These are phyloP conservation scores for Hamamelis virginiana DNA, from an alignment of 164 flowering plant species.

Conservation along the genomic window DNA sequence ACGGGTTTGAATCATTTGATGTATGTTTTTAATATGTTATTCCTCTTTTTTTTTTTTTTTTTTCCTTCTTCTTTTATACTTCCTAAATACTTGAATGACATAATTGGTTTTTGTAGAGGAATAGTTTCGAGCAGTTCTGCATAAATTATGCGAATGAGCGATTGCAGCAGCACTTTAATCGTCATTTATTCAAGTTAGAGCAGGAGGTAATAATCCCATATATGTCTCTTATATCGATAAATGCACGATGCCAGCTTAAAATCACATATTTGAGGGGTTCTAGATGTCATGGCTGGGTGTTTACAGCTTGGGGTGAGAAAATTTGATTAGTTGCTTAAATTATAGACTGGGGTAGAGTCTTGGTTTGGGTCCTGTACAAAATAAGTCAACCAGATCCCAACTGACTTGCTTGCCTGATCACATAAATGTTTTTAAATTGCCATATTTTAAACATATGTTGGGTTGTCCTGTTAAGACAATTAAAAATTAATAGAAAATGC, in stretches of 20 bases:
- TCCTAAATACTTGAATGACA: neutral
- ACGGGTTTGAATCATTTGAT: constrained; percentile 96
- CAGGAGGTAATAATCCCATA: constrained; percentile 67
- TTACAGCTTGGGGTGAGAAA: neutral
- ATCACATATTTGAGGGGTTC: too few relatives aligned
- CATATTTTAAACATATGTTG: neutral
- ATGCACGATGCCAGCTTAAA: neutral
- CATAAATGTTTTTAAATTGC: neutral
- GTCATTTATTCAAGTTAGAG: constrained; percentile 95
- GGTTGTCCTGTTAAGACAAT: too few relatives aligned
- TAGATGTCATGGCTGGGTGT: neutral
- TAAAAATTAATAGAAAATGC: too few relatives aligned
- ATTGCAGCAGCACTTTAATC: constrained; percentile 95
- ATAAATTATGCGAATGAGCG: constrained; percentile 99
- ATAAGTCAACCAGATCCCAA: neutral
- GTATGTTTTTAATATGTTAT: constrained; percentile 45
- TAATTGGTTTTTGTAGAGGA: constrained; percentile 54
- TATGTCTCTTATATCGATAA: neutral
- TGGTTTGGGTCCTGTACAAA: neutral
- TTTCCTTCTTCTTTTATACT: neutral
- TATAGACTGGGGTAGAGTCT: neutral
- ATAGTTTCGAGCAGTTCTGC: constrained; percentile 99
- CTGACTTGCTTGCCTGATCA: neutral
- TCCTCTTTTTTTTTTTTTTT: neutral
- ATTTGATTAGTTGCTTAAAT: neutral